These are phyloP conservation scores for Umbelopsis sp. DNA, from an alignment of 192 early-diverging fungal species.

Conservation along the genomic window DNA sequence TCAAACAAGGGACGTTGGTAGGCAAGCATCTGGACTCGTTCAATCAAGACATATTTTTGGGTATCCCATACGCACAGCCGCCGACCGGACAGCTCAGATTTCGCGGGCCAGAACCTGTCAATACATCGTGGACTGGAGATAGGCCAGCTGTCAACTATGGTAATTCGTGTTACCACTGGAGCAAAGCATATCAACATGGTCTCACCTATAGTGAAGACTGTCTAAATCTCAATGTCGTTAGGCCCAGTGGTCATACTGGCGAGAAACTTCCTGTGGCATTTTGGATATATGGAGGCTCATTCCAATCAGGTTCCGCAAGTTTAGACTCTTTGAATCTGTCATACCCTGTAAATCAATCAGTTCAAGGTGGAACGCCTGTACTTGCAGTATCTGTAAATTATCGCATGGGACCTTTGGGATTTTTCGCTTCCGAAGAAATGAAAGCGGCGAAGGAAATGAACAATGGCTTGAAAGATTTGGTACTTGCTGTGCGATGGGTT, in stretches of 20 bases:
- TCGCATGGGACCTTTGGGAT: conserved; percentile 59
- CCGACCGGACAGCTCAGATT: conserved; percentile 46
- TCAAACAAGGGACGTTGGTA: not conserved
- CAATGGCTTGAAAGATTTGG: conserved; percentile 9
- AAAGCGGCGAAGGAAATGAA: conserved; percentile 16
- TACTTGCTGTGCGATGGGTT: conserved; percentile 62
- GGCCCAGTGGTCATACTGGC: conserved; percentile 35
- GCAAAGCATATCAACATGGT: conserved; percentile 24
- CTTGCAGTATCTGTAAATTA: conserved; percentile 60
- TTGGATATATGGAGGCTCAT: conserved; percentile 32
- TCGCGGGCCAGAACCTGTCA: conserved; percentile 27
- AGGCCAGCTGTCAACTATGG: conserved; percentile 13
- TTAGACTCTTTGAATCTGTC: conserved; percentile 2
- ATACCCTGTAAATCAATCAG: conserved; percentile 23
- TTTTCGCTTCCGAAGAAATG: conserved; percentile 38
- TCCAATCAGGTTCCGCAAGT: not conserved
- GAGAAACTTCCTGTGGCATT: conserved; percentile 59
- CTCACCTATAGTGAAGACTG: conserved; percentile 52
- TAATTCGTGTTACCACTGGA: conserved; percentile 20
- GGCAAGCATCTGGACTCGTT: not conserved
- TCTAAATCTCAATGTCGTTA: conserved; percentile 55
- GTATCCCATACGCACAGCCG: conserved; percentile 55
- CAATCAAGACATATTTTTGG: conserved; percentile 37
- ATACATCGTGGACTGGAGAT: not conserved
- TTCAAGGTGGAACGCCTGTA: conserved; percentile 7